Conservation (phyloP, 1,284 basidiomycete species). For the Sporisorium scitamineum region DNA sequence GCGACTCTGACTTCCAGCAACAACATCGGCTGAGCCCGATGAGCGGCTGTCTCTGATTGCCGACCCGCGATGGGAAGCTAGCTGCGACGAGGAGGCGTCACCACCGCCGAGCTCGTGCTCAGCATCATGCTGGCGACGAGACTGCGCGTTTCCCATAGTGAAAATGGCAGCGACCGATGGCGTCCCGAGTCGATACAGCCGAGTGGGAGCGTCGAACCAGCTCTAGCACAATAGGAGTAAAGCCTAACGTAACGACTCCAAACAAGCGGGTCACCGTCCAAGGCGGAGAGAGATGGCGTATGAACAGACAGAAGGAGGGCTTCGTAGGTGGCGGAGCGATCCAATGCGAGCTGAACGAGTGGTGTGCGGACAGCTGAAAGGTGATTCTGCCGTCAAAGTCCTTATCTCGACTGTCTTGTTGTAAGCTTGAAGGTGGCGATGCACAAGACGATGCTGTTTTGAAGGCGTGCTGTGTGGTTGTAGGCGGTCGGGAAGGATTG, state of each 20-base stretch:
- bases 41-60: not conserved
- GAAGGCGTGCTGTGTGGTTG: not conserved
- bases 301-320: not conserved
- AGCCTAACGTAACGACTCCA: conserved; percentile 4
- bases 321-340: not conserved
- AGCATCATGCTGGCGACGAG: conserved; percentile 21
- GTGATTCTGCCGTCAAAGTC: no score
- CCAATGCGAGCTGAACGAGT: not conserved
- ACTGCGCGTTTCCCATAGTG: conserved; percentile 41
- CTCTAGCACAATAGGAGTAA: not conserved
- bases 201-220: not conserved
- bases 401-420: not conserved
- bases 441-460: not conserved
- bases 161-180: not conserved
- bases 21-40: not conserved
- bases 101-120: conserved; percentile 2
- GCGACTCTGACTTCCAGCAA: not conserved
- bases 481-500: not conserved
- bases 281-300: not conserved
- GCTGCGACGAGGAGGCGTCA: conserved; percentile 1
- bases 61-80: not conserved
- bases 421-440: not conserved
- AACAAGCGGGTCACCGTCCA: conserved; percentile 2
- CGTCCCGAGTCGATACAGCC: not conserved
- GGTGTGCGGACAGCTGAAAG: not conserved